Conservation (phyloP, 2,329 filamentous ascomycete genomes). For the Cytospora piceae region DNA sequence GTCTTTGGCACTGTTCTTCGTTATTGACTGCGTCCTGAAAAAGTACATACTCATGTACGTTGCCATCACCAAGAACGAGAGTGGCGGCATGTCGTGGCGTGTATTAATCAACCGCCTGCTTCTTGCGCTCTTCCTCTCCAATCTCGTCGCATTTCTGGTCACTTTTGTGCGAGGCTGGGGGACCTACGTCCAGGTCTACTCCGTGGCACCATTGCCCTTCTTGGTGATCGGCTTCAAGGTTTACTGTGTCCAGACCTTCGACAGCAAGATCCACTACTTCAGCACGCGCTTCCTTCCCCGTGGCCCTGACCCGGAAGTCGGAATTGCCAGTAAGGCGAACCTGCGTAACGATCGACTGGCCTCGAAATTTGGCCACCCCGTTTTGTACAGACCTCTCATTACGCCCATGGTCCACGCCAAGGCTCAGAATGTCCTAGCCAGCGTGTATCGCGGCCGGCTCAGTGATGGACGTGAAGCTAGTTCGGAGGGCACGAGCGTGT, state of each 20-base stretch:
- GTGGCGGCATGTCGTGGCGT: constrained; percentile 90
- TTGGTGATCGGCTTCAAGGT: constrained; percentile 83
- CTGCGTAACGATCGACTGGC: constrained; percentile 70
- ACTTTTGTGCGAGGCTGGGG: constrained; percentile 71
- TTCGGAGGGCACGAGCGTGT: constrained; percentile 60
- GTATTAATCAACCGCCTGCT: constrained; percentile 91
- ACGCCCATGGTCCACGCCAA: constrained; percentile 95
- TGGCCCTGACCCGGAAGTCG: constrained; percentile 49
- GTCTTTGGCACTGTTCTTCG: constrained; percentile 87
- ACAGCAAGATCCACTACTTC: constrained; percentile 80
- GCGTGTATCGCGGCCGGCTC: constrained; percentile 82
- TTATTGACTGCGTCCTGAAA: constrained; percentile 84
- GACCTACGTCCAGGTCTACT: constrained; percentile 63
- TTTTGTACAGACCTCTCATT: constrained; percentile 84
- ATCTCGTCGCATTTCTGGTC: constrained; percentile 76
- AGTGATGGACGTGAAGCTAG: constrained; percentile 65
- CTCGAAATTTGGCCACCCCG: constrained; percentile 86
- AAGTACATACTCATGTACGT: constrained; percentile 95
- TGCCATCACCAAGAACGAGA: constrained; percentile 96
- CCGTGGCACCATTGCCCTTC: constrained; percentile 75
- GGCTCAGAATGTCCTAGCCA: constrained; percentile 82
- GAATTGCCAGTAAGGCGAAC: constrained; percentile 53
- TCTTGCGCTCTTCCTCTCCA: constrained; percentile 77
- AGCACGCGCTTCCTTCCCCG: constrained; percentile 61
- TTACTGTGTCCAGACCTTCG: constrained; percentile 77